Percentiles rank a stretch among this genome's conserved stretches.
phyloP scores from a whole-genome alignment of 2,329 filamentous ascomycete genomes.

The Fusarium cicatricum region DNA sequence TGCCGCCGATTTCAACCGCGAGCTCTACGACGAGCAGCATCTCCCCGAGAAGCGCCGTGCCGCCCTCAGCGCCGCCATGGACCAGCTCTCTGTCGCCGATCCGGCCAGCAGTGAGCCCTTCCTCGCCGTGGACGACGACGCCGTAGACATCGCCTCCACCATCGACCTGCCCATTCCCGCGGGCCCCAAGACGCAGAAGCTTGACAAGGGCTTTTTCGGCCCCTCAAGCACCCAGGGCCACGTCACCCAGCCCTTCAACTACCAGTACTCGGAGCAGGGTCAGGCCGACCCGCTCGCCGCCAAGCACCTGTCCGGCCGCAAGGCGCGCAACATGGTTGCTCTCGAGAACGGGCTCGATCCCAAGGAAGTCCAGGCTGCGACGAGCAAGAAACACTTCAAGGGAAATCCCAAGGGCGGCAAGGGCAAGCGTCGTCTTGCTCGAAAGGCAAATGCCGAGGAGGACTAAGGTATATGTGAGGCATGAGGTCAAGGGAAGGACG shows the following conservation, averaged over 20 bases:
- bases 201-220: conserved; percentile 93
- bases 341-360: conserved; percentile 86
- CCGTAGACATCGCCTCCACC: conserved; percentile 45
- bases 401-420: conserved; percentile 70
- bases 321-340: conserved; percentile 81
- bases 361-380: conserved; percentile 71
- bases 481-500: conserved; percentile 42
- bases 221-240: conserved; percentile 70
- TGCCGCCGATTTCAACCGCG: conserved; percentile 80
- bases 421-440: conserved; percentile 51
- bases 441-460: conserved; percentile 30
- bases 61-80: conserved; percentile 62
- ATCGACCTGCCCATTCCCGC: conserved; percentile 62
- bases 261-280: conserved; percentile 88
- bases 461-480: conserved; percentile 45
- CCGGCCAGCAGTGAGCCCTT: conserved; percentile 36
- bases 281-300: conserved; percentile 46
- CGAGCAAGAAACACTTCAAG: conserved; percentile 94
- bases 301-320: conserved; percentile 82
- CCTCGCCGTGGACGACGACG: conserved; percentile 44
- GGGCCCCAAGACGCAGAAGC: conserved; percentile 76
- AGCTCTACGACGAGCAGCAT: conserved; percentile 84
- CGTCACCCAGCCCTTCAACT: conserved; percentile 82
- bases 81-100: conserved; percentile 54
- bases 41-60: conserved; percentile 82